Evolutionary conservation across 2,329 filamentous ascomycete species (phyloP).

Genomic region (Diaporthe amygdali): DNA sequence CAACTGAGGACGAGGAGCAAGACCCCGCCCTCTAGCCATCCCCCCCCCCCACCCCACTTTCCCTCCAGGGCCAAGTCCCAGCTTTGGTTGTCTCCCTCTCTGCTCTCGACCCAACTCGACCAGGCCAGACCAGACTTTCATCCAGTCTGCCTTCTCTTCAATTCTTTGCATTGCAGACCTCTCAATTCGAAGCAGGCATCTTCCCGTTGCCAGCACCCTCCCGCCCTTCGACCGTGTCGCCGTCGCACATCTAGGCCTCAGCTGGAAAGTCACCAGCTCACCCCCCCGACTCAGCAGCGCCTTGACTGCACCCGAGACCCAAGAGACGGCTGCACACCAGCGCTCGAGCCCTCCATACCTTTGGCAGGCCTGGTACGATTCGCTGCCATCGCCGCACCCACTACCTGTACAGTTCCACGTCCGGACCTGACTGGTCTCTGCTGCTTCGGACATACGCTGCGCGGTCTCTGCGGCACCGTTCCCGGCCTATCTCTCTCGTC

Average conservation of each 20-base stretch:
- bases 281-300: neutral
- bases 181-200: conserved; percentile 9
- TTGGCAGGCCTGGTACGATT: no score
- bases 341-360: neutral
- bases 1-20: neutral
- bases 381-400: neutral
- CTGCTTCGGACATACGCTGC: neutral
- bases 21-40: conserved; percentile 18
- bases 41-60: conserved; percentile 16
- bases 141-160: conserved; percentile 1
- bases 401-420: neutral
- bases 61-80: conserved; percentile 16
- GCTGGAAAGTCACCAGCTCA: neutral
- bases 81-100: conserved; percentile 3
- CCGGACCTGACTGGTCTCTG: conserved; percentile 15
- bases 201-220: neutral
- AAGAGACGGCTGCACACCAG: neutral
- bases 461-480: neutral
- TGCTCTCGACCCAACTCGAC: conserved; percentile 4
- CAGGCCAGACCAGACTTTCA: neutral
- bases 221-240: neutral
- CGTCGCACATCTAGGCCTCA: neutral
- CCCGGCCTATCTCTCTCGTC: neutral
- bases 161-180: neutral
- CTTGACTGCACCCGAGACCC: conserved; percentile 9